Evolutionary conservation across 371 early-diverging fungal species (phyloP), one percentile per base, ranked within the genome.

Genomic region (Mucor mucedo): DNA sequence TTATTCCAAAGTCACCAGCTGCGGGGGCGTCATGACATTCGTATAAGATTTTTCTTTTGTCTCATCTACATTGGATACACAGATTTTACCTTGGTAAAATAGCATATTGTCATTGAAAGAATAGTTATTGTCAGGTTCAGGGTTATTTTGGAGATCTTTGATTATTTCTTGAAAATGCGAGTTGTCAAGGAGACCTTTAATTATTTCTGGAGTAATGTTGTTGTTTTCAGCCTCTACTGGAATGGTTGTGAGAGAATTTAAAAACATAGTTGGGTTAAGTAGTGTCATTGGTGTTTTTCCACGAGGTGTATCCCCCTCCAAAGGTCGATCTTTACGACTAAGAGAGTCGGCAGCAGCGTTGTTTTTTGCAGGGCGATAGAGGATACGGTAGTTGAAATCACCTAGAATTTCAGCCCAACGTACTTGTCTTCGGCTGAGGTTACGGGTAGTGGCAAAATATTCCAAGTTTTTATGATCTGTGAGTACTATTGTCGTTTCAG

Each of bases 391-490:
- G 44, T 76, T 54, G 42, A 66, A 80, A 5, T 52, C 33, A 32
- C 70, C 49, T 6, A 84, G 65, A 3, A 58, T 39, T 11, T 62
- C 29, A 29, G 76, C 28, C 75, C 77, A 84, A 3, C 76, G 69
- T 21, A 67, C 78, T 55, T 79, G 82, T 0, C 78, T 48, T 0
- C 73, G 62, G 52, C 62, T 79, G 0, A 83, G 72, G 10, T 16
- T 11, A 5, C 60, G 56, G 2, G 73, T 64, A 2, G 65, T 59
- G 13, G 63, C 58, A 35, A 84, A 78, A 27, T 77, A 69, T 52
- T 75, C 67, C 3, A 87, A 64, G 58, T 77, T 79, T 14, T 73
- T 71, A 48, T 87, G 84, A 62, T 87, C 85, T 3, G 83, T 77
- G 30, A 62, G 52, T 16, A 87, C 72, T 2, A 65, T 68, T 38